Base-by-base conservation (phyloP, 768 basidiomycete genomes). In the Tulasnella sp. region DNA sequence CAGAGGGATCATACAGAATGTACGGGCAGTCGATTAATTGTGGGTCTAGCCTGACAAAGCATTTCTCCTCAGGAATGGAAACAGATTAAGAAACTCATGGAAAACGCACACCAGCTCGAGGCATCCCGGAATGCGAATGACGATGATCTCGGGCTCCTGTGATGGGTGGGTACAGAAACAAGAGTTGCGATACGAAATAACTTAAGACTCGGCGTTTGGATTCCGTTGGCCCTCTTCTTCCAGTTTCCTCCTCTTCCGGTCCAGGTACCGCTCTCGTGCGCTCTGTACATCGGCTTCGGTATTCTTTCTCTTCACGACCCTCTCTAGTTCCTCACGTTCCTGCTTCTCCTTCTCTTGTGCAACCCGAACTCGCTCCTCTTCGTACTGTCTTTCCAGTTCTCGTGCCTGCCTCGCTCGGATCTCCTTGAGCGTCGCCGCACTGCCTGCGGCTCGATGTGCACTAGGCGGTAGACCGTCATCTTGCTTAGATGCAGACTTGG, bases 341-440 rank as follows among this genome's bases (percentile, higher is more conserved):
- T 84, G 83, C 74, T 82, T 82, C 76, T 86, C 85, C 77, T 81
- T 87, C 78, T 88, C 87, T 73, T 81, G 78, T 73, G 82, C 81
- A 44, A 86, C 76, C 74, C 89, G 86, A 74, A 86, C 84, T 68
- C 85, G 82, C 78, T 96, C 92, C 75, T 87, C 89, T 67, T 86
- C 86, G 83, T 97, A 81, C 80, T 98, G 95, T 68, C 83, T 81
- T 74, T 86, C 86, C 32, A 98, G 86, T 78, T 97, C 90, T 71
- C 86, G 84, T 22, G 86, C 83, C 77, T 96, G 86, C 72, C 97
- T 86, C 77, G 92, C 90, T 73, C 92, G 89, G 68, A 95, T 91
- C 80, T 96, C 94, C 76, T 81, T 84, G 76, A 87, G 84, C 77
- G 85, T 89, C 0, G 95, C 92, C 32, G 94, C 91, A 17, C 86